Base-by-base conservation (phyloP, 345 rosid genomes). In the Syzygium oleosum region DNA sequence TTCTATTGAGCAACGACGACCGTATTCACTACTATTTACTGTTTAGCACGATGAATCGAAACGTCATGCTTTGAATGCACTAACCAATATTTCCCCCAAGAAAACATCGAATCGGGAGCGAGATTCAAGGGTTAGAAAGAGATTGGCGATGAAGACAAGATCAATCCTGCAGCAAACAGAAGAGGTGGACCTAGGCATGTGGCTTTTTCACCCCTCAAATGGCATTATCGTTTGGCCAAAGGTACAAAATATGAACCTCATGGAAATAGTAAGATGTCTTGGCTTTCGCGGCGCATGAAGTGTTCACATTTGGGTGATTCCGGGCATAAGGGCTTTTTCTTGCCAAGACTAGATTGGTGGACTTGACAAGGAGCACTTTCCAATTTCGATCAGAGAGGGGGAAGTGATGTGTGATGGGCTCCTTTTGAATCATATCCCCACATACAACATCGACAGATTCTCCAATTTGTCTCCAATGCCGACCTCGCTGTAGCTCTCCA, bases 31-130 rank as follows among this genome's bases (percentile, higher is more conserved):
- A 17, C 46, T 34, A 1, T 34, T 68, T 34, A 34, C 25, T 34
- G 0, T 34, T 68, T 34, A 34, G 3, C 13, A 3, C 1, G 5
- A 2, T 0, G 12, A 17, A 68, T 34, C 5, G 7, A 38, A 17
- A 38, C 7, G 25, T 17, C 49, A 19, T 38, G 6, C 4, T 34
- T 73, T 19, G 25, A 73, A 38, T 1, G 6, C 49, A 38, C 80
- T 19, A 19, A 34, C 27, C 16, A 4, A 41, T 38, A 34, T 38
- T 34, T 21, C 9, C 27, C 80, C 19, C 23, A 12, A 73, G 49
- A 10, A 73, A 73, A 34, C 6, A 38, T 9, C 8, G 49, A 73
- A n/a, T 14, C 1, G 2, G 7, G 4, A 49, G 27, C 80, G 27
- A 73, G 80, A 41, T 34, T 73, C 80, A 0, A 6, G 49, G 41